These are phyloP conservation scores for Pseudogymnoascus sp. DNA, from an alignment of 2,329 filamentous ascomycete genomes.

Conservation along the genomic window DNA sequence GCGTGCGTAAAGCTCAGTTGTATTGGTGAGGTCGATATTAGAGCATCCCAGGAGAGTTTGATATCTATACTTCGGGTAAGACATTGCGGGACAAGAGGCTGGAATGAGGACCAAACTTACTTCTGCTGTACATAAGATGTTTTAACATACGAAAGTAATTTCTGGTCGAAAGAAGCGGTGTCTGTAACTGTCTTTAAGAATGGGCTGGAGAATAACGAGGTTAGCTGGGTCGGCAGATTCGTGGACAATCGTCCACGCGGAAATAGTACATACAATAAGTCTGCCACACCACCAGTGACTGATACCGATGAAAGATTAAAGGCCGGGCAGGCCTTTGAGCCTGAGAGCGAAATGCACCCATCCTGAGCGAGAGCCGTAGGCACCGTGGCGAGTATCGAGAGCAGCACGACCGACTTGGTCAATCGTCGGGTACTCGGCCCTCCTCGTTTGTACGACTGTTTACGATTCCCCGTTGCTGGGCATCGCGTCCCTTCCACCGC, in stretches of 20 bases:
- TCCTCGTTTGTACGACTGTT: slow-evolving; percentile 1
- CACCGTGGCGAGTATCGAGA: slow-evolving; percentile 24
- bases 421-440: neutral
- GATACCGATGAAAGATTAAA: slow-evolving; percentile 67
- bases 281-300: slow-evolving; percentile 12
- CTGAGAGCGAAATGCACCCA: slow-evolving; percentile 57
- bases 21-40: slow-evolving; percentile 66
- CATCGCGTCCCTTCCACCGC: slow-evolving; percentile 1
- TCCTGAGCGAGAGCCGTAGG: slow-evolving; percentile 24
- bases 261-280: slow-evolving; percentile 11
- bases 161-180: slow-evolving; percentile 65
- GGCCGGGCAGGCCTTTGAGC: slow-evolving; percentile 62
- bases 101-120: slow-evolving; percentile 41
- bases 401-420: slow-evolving; percentile 13
- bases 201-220: slow-evolving; percentile 47
- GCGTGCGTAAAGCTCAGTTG: slow-evolving; percentile 77
- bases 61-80: slow-evolving; percentile 53
- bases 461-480: neutral
- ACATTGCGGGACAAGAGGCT: slow-evolving; percentile 9
- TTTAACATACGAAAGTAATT: slow-evolving; percentile 63
- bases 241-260: neutral
- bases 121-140: slow-evolving; percentile 68
- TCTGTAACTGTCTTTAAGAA: slow-evolving; percentile 79
- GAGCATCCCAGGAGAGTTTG: slow-evolving; percentile 71
- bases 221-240: neutral